Conservation (phyloP, 2,329 filamentous ascomycete species). For the Colletotrichum eremochloae region DNA sequence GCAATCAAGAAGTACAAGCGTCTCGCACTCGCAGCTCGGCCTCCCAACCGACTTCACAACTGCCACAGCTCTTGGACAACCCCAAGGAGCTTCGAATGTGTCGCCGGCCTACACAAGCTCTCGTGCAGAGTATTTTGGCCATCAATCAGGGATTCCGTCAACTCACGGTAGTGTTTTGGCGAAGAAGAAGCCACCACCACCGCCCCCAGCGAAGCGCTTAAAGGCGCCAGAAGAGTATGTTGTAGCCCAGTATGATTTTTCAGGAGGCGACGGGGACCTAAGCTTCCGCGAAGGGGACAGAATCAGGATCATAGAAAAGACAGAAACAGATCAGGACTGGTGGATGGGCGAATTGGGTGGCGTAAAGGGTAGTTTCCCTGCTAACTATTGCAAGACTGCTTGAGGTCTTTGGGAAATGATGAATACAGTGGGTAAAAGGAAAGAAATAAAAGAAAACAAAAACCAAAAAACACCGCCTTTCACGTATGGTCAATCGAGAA, state of each 20-base stretch:
- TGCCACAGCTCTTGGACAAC: constrained; percentile 56
- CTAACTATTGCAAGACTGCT: constrained; percentile 78
- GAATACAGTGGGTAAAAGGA: background rate
- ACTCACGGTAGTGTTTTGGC: constrained; percentile 46
- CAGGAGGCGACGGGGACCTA: constrained; percentile 79
- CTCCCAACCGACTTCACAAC: constrained; percentile 61
- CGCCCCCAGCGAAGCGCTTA: constrained; percentile 74
- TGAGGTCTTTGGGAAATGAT: constrained; percentile 35
- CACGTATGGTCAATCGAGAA: too few species aligned
- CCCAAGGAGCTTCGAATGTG: constrained; percentile 48
- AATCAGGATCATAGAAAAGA: constrained; percentile 84
- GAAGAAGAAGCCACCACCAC: constrained; percentile 84
- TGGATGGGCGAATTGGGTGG: constrained; percentile 85
- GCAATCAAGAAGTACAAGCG: constrained; percentile 46
- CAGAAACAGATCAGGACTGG: constrained; percentile 86
- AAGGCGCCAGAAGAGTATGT: constrained; percentile 68
- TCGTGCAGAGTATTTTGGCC: constrained; percentile 50
- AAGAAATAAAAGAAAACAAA: background rate
- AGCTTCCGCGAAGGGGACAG: constrained; percentile 82
- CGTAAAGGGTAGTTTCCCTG: constrained; percentile 79
- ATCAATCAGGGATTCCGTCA: constrained; percentile 43
- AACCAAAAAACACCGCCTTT: background rate
- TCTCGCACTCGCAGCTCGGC: constrained; percentile 49
- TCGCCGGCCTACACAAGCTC: constrained; percentile 44
- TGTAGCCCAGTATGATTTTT: constrained; percentile 81